A percentile compares a stretch with the other conserved stretches of the same genome.
Conservation (phyloP, 345 rosid species). For the Eucalyptus regnans region DNA sequence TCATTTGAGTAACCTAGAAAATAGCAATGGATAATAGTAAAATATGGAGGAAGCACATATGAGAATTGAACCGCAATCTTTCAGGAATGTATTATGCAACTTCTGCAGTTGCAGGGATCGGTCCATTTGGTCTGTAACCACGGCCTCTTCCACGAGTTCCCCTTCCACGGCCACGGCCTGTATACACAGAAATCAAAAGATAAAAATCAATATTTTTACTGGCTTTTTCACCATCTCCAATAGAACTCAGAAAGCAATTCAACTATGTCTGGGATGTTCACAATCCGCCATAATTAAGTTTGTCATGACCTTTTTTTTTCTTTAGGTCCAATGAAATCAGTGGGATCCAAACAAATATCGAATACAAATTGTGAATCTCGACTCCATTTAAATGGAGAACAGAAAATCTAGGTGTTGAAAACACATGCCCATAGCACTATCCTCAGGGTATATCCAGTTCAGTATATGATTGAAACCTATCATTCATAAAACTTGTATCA, state of each 20-base stretch:
- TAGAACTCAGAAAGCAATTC: background rate
- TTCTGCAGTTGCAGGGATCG: slow-evolving; percentile 46
- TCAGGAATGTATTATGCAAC: background rate
- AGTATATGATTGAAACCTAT: background rate
- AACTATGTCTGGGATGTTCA: background rate
- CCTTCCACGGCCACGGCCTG: slow-evolving; percentile 75
- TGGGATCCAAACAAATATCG: background rate
- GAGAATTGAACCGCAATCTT: background rate
- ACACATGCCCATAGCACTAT: background rate
- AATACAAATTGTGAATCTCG: background rate
- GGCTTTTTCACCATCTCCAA: background rate
- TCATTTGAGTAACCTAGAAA: background rate
- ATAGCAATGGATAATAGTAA: background rate
- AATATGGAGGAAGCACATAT: background rate
- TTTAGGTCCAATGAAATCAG: background rate
- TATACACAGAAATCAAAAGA: background rate
- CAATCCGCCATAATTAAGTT: background rate
- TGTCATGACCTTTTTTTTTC: background rate
- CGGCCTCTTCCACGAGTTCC: slow-evolving; percentile 71
- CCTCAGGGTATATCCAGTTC: background rate
- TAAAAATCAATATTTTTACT: background rate
- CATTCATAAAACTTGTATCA: background rate
- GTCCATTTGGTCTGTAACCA: slow-evolving; percentile 47
- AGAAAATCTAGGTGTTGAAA: background rate
- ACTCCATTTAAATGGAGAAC: background rate